These are phyloP conservation scores for Vickermania ingenoplastis DNA, from an alignment of 208 protist species.

Conservation along the genomic window DNA sequence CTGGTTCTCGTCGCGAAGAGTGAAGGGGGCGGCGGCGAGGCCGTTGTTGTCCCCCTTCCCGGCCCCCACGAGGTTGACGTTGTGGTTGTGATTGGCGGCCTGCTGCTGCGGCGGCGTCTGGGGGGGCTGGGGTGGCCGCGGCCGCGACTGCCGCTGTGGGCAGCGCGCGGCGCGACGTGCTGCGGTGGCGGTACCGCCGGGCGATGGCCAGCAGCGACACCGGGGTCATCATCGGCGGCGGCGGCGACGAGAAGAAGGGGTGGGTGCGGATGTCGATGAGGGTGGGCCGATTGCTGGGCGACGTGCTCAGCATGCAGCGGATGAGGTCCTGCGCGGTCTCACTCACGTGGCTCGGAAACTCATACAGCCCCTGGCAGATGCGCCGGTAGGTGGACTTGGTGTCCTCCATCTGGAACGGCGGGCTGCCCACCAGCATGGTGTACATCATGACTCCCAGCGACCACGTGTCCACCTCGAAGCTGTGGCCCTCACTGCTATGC, in stretches of 20 bases:
- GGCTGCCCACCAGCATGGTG: slow-evolving; percentile 95
- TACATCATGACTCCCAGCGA: slow-evolving; percentile 97
- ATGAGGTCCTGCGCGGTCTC: slow-evolving; percentile 89
- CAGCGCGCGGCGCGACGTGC: slow-evolving; percentile 10
- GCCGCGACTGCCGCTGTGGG: slow-evolving; percentile 4
- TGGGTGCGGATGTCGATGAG: slow-evolving; percentile 81
- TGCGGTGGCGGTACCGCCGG: slow-evolving; percentile 23
- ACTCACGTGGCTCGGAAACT: slow-evolving; percentile 71
- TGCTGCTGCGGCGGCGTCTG: no score
- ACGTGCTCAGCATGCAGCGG: slow-evolving; percentile 75
- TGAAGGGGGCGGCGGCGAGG: no score
- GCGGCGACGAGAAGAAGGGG: slow-evolving; percentile 73
- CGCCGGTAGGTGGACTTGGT: slow-evolving; percentile 95
- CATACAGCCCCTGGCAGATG: slow-evolving; percentile 91
- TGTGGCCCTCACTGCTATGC: slow-evolving; percentile 83
- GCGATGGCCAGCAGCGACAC: no score
- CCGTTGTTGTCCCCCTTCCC: no score
- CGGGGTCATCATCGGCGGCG: slow-evolving; percentile 38
- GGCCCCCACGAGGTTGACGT: no score
- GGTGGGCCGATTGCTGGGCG: slow-evolving; percentile 74
- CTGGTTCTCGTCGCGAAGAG: no score
- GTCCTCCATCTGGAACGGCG: slow-evolving; percentile 96
- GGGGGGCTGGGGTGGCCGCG: slow-evolving; percentile 1
- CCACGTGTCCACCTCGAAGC: slow-evolving; percentile 98
- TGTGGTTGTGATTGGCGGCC: no score